phyloP scores from a whole-genome alignment of 1,284 basidiomycete species.

The Tremellales sp. region DNA sequence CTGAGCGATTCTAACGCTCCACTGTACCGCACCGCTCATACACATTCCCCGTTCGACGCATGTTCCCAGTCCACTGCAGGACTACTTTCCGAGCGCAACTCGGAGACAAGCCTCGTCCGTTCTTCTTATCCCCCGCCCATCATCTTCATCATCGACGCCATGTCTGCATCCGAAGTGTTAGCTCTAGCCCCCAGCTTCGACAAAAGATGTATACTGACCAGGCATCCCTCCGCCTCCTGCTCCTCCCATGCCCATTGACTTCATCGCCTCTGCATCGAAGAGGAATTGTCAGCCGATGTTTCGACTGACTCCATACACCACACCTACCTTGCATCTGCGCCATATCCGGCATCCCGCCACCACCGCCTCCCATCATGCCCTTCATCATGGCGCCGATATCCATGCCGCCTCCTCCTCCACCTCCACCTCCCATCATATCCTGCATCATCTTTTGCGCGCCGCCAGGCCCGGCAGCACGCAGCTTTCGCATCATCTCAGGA shows the following conservation, averaged over 20 bases:
- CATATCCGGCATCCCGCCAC: conserved; percentile 48
- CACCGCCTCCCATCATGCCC: conserved; percentile 35
- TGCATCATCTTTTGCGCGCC: conserved; percentile 96
- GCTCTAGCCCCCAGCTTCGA: background rate
- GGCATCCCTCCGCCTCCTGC: conserved; percentile 48
- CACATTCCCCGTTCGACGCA: too few relatives aligned
- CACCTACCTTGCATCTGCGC: conserved; percentile 49
- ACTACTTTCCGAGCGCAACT: too few relatives aligned
- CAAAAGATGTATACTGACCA: conserved; percentile 33
- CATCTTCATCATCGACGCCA: conserved; percentile 49
- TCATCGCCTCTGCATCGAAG: conserved; percentile 62
- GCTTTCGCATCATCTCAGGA: conserved; percentile 78
- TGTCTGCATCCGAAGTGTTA: conserved; percentile 14
- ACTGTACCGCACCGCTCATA: too few relatives aligned
- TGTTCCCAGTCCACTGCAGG: too few relatives aligned
- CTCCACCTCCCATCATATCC: conserved; percentile 79
- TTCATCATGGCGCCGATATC: conserved; percentile 61
- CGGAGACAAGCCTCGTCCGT: too few relatives aligned
- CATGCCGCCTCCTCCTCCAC: conserved; percentile 48
- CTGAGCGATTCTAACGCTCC: too few relatives aligned
- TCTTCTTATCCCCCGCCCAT: conserved; percentile 48
- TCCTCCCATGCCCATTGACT: conserved; percentile 65
- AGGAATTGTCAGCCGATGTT: conserved; percentile 8
- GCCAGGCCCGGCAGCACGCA: conserved; percentile 66
- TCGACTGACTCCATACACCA: background rate